These are phyloP conservation scores for Salix brachista DNA, from an alignment of 345 rosid genomes.

Conservation along the genomic window DNA sequence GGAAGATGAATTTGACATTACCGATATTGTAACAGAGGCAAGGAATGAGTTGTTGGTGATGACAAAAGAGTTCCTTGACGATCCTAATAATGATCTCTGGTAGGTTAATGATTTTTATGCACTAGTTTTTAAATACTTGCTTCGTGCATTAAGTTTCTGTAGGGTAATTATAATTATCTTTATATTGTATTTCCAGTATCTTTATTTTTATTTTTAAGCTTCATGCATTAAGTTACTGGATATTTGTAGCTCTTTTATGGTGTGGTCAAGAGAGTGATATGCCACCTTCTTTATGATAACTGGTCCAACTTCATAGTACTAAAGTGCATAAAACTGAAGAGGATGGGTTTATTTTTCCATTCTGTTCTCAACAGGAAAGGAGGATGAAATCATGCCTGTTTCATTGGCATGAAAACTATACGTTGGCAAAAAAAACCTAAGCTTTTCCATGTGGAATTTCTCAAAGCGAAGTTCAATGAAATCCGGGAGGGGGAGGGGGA, in stretches of 20 bases:
- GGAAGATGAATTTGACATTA: not conserved
- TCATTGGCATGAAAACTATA: not conserved
- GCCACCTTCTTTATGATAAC: not conserved
- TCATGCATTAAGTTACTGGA: not conserved
- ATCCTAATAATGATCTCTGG: slow-evolving; percentile 11
- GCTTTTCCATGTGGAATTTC: not conserved
- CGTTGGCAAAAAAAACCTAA: not conserved
- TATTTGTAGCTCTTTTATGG: not conserved
- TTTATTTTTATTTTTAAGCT: not conserved
- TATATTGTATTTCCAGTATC: not conserved
- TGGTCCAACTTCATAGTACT: not conserved
- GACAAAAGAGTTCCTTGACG: not conserved
- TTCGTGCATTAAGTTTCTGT: not conserved
- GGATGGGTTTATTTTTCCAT: not conserved
- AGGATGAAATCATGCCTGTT: not conserved
- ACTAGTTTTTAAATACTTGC: not conserved
- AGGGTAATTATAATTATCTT: not conserved
- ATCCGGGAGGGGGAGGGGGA: too few relatives aligned
- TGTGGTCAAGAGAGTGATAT: not conserved
- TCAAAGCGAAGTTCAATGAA: not conserved
- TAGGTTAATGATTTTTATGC: not conserved
- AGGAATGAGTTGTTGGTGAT: not conserved
- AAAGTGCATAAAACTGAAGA: not conserved
- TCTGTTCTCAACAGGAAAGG: not conserved
- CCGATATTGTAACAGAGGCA: not conserved